Conservation (phyloP, 108 stramenopile species). For the Conticribra weissflogii region DNA sequence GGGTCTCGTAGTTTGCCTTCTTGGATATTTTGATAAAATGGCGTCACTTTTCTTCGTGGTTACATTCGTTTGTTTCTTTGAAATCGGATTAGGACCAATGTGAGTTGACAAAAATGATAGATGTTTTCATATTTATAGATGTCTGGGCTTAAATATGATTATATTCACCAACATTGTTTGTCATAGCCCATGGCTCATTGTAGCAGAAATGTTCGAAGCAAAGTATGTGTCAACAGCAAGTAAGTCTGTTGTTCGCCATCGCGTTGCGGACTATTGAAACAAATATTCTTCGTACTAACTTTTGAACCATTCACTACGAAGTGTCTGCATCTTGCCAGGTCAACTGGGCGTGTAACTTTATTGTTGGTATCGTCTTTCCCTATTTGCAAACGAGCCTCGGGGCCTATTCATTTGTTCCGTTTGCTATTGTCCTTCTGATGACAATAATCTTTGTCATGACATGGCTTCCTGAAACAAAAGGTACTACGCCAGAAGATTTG, state of each 20-base stretch:
- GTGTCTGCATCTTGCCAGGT: conserved; percentile 32
- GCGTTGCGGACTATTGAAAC: too few relatives aligned
- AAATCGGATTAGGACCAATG: conserved; percentile 85
- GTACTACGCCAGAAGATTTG: conserved; percentile 75
- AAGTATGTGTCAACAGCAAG: conserved; percentile 86
- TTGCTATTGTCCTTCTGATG: conserved; percentile 69
- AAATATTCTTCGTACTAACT: too few relatives aligned
- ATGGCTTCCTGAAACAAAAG: conserved; percentile 87
- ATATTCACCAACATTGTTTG: not conserved
- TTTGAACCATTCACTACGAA: conserved; percentile 4
- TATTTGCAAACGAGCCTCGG: conserved; percentile 70
- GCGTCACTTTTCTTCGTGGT: conserved; percentile 61
- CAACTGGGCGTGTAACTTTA: conserved; percentile 91
- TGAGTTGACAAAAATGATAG: not conserved
- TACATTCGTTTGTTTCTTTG: conserved; percentile 76
- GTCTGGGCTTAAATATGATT: too few relatives aligned
- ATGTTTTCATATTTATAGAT: not conserved
- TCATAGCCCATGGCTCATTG: conserved; percentile 89
- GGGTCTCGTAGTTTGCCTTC: conserved; percentile 31
- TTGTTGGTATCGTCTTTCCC: conserved; percentile 91
- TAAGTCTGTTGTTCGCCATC: conserved; percentile 15
- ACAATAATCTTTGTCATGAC: conserved; percentile 55
- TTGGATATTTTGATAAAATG: conserved; percentile 40
- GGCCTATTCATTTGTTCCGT: conserved; percentile 84
- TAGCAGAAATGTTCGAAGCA: conserved; percentile 88